phyloP scores from a whole-genome alignment of 371 early-diverging fungal species.

The Mucor piriformis region DNA sequence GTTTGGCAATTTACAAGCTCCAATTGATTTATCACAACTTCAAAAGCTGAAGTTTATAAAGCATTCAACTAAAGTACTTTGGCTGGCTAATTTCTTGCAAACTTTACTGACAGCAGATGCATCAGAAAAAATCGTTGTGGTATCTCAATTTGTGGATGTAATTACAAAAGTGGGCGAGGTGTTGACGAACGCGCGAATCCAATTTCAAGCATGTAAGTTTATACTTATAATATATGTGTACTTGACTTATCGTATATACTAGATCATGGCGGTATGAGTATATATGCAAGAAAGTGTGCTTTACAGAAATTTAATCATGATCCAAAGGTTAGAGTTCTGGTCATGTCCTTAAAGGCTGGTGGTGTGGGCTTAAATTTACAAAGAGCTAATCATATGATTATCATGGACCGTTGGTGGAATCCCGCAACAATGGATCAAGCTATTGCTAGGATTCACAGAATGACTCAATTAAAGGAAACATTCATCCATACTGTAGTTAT shows the following conservation, averaged over 20 bases:
- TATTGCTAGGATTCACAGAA: conserved; percentile 48
- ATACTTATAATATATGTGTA: neutral
- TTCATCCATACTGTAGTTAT: conserved; percentile 46
- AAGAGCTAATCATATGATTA: conserved; percentile 51
- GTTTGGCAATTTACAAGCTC: conserved; percentile 25
- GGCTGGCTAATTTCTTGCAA: conserved; percentile 34
- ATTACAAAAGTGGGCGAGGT: conserved; percentile 30
- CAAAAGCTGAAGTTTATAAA: conserved; percentile 30
- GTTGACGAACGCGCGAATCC: conserved; percentile 19
- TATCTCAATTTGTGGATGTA: conserved; percentile 47
- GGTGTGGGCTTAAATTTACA: conserved; percentile 49
- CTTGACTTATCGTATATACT: neutral
- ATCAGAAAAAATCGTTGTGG: conserved; percentile 44
- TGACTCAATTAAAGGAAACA: conserved; percentile 47
- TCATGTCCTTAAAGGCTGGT: conserved; percentile 50
- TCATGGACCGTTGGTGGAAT: conserved; percentile 54
- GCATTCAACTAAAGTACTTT: conserved; percentile 42
- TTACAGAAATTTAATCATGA: conserved; percentile 41
- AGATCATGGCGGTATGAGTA: conserved; percentile 44
- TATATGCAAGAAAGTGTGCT: conserved; percentile 19
- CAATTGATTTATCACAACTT: conserved; percentile 33
- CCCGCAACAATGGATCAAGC: conserved; percentile 56
- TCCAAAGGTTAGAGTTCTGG: conserved; percentile 29
- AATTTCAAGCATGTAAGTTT: conserved; percentile 35
- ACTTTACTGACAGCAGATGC: conserved; percentile 8